Conservation (phyloP, 2,329 filamentous ascomycete species). For the Xylariaceae sp. region DNA sequence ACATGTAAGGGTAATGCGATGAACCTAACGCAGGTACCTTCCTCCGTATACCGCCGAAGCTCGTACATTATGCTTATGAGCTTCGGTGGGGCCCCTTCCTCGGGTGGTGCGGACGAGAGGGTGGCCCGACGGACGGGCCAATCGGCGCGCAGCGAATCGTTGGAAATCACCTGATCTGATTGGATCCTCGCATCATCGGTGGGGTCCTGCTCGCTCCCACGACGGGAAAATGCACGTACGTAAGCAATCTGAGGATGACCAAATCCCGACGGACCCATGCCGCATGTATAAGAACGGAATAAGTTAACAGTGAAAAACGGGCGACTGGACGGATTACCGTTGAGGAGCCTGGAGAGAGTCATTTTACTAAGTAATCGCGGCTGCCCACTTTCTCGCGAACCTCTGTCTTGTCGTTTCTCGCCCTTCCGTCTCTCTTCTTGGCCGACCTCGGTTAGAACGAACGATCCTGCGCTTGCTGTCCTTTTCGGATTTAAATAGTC, state of each 20-base stretch:
- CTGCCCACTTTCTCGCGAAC: no score
- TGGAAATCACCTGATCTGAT: slow-evolving; percentile 7
- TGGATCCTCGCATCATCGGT: slow-evolving; percentile 5
- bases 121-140: slow-evolving; percentile 2
- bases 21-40: no score
- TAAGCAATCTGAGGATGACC: background rate
- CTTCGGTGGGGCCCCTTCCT: background rate
- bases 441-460: no score
- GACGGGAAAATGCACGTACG: slow-evolving; percentile 6
- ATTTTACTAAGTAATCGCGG: no score
- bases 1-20: no score
- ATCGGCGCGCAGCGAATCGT: slow-evolving; percentile 2
- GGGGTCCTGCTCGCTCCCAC: slow-evolving; percentile 4
- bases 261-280: background rate
- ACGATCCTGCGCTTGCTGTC: no score
- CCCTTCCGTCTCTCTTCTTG: no score
- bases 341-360: background rate
- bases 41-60: no score
- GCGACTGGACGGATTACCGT: background rate
- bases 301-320: no score
- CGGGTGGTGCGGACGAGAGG: background rate
- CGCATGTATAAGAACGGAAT: no score
- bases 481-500: no score
- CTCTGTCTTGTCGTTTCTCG: no score
- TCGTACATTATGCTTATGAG: background rate